Evolutionary conservation across 2,329 filamentous ascomycete genomes (phyloP).

Genomic region (Ceratocystis diversiconidia): DNA sequence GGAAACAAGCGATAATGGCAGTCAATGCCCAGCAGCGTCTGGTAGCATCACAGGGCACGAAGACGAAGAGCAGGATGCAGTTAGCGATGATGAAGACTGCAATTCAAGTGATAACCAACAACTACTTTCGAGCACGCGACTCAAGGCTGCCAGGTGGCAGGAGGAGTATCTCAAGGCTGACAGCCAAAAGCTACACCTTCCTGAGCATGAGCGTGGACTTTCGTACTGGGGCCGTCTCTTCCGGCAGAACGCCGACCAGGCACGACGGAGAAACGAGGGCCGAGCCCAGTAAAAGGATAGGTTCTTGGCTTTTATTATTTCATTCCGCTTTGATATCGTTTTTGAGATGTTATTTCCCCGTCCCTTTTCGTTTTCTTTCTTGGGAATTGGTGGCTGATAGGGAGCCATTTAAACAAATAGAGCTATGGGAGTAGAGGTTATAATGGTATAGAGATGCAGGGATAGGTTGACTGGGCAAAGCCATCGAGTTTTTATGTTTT

Average conservation of each 20-base stretch:
- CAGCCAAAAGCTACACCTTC: constrained; percentile 3
- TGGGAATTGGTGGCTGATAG: not conserved
- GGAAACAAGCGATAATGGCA: not conserved
- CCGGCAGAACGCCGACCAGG: constrained; percentile 14
- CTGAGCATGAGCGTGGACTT: constrained; percentile 15
- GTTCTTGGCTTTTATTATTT: not conserved
- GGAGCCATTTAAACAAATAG: not conserved
- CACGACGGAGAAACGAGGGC: constrained; percentile 2
- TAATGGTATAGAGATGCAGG: not conserved
- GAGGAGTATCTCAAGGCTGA: constrained; percentile 11
- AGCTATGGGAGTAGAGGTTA: not conserved
- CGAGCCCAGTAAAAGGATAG: not conserved
- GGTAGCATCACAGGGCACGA: not conserved
- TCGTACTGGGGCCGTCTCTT: constrained; percentile 18
- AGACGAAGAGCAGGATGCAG: not conserved
- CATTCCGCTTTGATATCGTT: not conserved
- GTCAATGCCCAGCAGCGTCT: not conserved
- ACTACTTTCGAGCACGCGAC: not conserved
- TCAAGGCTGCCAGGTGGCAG: not conserved
- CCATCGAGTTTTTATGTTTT: not conserved
- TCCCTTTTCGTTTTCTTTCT: not conserved
- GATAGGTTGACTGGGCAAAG: not conserved
- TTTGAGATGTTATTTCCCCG: not conserved
- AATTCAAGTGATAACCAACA: not conserved
- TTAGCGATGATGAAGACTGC: constrained; percentile 1